These are phyloP conservation scores for Lipomyces yarrowii DNA, from an alignment of 1,139 yeast species.

Conservation along the genomic window DNA sequence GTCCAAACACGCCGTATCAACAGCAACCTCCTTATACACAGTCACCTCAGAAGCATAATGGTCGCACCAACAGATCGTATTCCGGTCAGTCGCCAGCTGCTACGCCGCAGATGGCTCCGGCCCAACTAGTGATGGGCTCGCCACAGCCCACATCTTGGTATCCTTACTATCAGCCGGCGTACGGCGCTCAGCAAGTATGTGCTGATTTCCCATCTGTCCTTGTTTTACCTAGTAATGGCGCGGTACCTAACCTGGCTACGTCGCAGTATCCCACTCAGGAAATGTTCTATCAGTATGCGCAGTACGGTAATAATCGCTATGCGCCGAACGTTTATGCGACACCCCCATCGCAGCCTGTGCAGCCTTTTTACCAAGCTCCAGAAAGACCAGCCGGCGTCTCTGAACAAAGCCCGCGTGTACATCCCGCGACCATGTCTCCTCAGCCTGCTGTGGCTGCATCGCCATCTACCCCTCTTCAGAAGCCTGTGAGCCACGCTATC, in stretches of 20 bases:
- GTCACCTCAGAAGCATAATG: conserved; percentile 19
- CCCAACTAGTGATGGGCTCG: conserved; percentile 19
- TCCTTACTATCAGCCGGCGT: conserved; percentile 1
- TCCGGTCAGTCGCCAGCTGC: conserved; percentile 24
- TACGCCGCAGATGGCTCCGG: conserved; percentile 26
- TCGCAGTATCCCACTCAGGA: not conserved
- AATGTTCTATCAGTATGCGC: not conserved
- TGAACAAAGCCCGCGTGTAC: conserved; percentile 20
- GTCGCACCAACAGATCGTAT: conserved; percentile 16
- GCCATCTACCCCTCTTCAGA: conserved; percentile 10
- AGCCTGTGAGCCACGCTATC: conserved; percentile 34
- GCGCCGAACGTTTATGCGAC: not conserved
- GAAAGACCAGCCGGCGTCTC: conserved; percentile 9
- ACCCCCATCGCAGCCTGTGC: not conserved
- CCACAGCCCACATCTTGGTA: not conserved
- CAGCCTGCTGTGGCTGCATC: conserved; percentile 13
- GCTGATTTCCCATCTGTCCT: not conserved
- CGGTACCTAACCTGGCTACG: not conserved
- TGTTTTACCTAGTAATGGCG: not conserved
- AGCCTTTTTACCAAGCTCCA: conserved; percentile 8
- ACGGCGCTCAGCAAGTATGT: not conserved
- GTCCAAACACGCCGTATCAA: conserved; percentile 14
- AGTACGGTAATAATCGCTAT: not conserved
- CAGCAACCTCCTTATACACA: conserved; percentile 15
- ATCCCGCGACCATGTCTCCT: conserved; percentile 20